phyloP scores from a whole-genome alignment of 176 grass and related monocot species.

The Oryza coarctata region DNA sequence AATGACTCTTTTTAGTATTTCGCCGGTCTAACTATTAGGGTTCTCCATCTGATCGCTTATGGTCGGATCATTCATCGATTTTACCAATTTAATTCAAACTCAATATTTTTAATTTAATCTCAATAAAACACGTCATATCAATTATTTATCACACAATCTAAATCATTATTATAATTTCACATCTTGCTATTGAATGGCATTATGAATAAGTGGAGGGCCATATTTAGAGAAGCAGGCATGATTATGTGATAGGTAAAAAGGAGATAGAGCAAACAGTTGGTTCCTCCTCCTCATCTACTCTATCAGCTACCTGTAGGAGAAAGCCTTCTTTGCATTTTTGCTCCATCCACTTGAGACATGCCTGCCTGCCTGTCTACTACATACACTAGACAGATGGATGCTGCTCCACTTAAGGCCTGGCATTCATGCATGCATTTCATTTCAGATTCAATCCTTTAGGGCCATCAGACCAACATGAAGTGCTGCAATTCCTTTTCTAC shows the following conservation, averaged over 20 bases:
- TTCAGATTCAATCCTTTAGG: neutral
- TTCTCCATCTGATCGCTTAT: too few species aligned
- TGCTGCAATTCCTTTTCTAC: constrained; percentile 29
- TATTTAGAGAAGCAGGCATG: neutral
- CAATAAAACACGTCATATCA: too few species aligned
- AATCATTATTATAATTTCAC: too few species aligned
- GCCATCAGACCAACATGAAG: constrained; percentile 16
- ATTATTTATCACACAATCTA: too few species aligned
- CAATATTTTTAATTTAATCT: too few species aligned
- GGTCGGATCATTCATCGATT: too few species aligned
- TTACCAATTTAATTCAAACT: too few species aligned
- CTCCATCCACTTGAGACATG: neutral
- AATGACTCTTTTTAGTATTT: too few species aligned
- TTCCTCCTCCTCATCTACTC: neutral
- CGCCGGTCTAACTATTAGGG: too few species aligned
- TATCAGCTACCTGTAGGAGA: constrained; percentile 13
- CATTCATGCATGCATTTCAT: neutral
- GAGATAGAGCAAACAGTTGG: neutral
- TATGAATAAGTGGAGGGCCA: constrained; percentile 7
- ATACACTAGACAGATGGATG: constrained; percentile 28
- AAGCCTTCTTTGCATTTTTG: neutral
- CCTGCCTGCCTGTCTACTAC: constrained; percentile 27
- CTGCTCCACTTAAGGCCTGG: constrained; percentile 31
- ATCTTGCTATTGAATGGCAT: too few species aligned
- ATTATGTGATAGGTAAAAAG: constrained; percentile 28